Evolutionary conservation across 1,284 basidiomycete species (phyloP).

Genomic region (Cutaneotrichosporon curvatum): DNA sequence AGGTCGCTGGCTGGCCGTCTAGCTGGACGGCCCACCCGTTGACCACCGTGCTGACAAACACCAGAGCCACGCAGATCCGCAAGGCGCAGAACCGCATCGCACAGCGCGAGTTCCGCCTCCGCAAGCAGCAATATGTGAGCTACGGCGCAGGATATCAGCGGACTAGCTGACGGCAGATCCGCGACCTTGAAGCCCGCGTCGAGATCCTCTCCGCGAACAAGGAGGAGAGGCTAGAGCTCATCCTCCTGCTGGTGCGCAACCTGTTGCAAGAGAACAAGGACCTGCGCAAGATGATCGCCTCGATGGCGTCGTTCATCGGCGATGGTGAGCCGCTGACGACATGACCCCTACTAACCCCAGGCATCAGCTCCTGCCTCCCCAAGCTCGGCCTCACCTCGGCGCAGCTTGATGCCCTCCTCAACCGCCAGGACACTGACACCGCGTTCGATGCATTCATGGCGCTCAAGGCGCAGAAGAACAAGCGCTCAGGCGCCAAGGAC

Average conservation of each 20-base stretch:
- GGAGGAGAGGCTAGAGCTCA: conserved; percentile 74
- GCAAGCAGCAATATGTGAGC: conserved; percentile 56
- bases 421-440: conserved; percentile 79
- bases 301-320: conserved; percentile 69
- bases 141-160: not conserved
- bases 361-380: conserved; percentile 56
- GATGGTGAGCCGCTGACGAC: conserved; percentile 57
- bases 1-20: no score
- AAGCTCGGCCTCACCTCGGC: conserved; percentile 65
- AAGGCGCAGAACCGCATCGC: conserved; percentile 76
- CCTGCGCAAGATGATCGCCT: conserved; percentile 67
- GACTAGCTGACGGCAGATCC: conserved; percentile 55
- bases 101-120: conserved; percentile 80
- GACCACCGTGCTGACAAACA: conserved; percentile 5
- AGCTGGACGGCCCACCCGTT: no score
- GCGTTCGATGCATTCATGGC: conserved; percentile 76
- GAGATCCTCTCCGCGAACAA: conserved; percentile 81
- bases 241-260: conserved; percentile 76
- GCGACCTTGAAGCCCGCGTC: conserved; percentile 82
- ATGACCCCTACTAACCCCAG: conserved; percentile 13
- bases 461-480: conserved; percentile 42
- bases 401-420: conserved; percentile 71
- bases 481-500: conserved; percentile 11
- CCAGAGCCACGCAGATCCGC: conserved; percentile 31
- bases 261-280: conserved; percentile 81